These are phyloP conservation scores for Termitomyces eurrhizus DNA, from an alignment of 768 basidiomycete genomes.

Conservation along the genomic window DNA sequence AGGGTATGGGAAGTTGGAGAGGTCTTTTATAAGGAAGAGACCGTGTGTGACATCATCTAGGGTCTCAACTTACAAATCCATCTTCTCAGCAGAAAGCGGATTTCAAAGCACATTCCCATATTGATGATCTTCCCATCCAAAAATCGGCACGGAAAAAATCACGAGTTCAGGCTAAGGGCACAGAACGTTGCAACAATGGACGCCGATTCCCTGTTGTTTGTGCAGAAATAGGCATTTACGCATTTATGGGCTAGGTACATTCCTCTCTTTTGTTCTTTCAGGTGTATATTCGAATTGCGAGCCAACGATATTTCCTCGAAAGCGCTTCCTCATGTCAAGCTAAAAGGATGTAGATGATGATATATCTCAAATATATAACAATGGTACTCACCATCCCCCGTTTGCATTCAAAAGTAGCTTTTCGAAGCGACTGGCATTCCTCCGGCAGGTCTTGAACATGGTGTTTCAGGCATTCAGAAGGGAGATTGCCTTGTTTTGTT, in stretches of 20 bases:
- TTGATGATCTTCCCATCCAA: background rate
- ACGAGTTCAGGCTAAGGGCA: background rate
- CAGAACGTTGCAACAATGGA: background rate
- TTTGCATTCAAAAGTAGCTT: conserved; percentile 88
- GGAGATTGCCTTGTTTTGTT: conserved; percentile 68
- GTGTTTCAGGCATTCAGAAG: conserved; percentile 79
- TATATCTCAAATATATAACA: background rate
- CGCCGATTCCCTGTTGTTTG: background rate
- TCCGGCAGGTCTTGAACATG: conserved; percentile 77
- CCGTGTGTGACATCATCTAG: conserved; percentile 1
- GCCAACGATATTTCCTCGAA: conserved; percentile 68
- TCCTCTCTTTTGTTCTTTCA: conserved; percentile 15
- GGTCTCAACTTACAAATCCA: conserved; percentile 1
- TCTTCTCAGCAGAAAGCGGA: background rate
- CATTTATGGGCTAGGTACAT: conserved; percentile 13
- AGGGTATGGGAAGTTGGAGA: background rate
- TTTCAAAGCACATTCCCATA: background rate
- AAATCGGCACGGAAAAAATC: background rate
- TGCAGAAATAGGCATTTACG: conserved; percentile 1
- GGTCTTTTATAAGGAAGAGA: background rate
- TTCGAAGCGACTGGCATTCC: conserved; percentile 73
- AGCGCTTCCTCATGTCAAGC: conserved; percentile 84
- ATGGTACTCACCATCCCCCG: conserved; percentile 67
- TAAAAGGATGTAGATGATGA: conserved; percentile 21
- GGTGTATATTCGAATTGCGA: conserved; percentile 45